Evolutionary conservation across 148 eudicot species (phyloP).

Genomic region (Vaccinium corymbosum): DNA sequence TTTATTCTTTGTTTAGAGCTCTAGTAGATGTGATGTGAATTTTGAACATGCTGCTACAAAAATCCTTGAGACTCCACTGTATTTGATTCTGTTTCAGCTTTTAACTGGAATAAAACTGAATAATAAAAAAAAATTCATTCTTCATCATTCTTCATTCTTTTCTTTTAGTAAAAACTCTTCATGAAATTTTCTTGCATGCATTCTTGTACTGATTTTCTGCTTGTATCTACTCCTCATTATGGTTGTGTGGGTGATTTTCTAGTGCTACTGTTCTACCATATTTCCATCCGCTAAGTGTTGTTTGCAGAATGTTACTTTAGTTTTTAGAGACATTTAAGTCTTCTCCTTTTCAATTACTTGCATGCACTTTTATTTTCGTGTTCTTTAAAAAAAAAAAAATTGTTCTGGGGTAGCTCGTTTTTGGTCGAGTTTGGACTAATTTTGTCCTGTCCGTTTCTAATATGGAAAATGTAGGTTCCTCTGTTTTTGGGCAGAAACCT

Average conservation of each 20-base stretch:
- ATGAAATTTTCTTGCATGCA: background rate
- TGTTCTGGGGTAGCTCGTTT: background rate
- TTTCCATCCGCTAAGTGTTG: background rate
- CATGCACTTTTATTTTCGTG: background rate
- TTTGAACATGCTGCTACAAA: background rate
- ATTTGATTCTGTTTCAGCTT: background rate
- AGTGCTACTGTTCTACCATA: background rate
- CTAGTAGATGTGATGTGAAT: background rate
- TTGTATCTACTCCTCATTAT: constrained; percentile 5
- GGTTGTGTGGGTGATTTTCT: background rate
- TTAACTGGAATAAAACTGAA: background rate
- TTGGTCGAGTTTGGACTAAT: background rate
- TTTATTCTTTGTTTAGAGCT: background rate
- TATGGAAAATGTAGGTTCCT: constrained; percentile 43
- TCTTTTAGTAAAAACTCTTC: background rate
- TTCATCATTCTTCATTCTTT: background rate
- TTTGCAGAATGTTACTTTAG: background rate
- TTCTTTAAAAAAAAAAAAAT: background rate
- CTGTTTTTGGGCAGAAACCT: constrained; percentile 79
- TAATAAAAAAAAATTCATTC: background rate
- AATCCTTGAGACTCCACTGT: background rate
- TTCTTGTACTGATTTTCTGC: background rate
- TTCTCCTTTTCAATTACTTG: background rate
- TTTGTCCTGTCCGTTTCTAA: background rate
- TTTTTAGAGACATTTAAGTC: background rate